Evolutionary conservation across 73 alveolate genomes (phyloP), one percentile per base, ranked within the genome.

Genomic region (Uronychia setigera): DNA sequence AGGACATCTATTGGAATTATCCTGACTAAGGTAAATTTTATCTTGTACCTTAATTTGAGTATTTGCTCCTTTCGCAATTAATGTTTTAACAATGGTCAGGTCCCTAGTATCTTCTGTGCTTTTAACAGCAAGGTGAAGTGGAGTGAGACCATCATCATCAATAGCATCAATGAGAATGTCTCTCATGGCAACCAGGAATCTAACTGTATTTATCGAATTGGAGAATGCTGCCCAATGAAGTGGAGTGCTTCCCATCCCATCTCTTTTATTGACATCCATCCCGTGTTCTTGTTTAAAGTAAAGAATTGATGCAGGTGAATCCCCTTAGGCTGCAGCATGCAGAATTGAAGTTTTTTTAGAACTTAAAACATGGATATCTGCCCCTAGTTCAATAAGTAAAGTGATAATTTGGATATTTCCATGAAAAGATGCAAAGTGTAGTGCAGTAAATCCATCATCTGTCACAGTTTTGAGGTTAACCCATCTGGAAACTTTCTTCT

Each of bases 221-320:
- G 95, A 86, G 74, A 80, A 79, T 74, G 95, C 88, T 9, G 97
- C 97, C 97, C 97, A 93, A 86, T 93, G 97, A 1, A 93, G 82
- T 29, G 97, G 95, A n/a, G 97, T 35, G 26, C 92, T 77, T 19
- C 86, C 86, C 77, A 81, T 86, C 58, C 88, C 82, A 82, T 93
- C 97, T 0, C 93, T 78, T 86, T 60, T 57, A 32, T 74, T 74
- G 33, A 87, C 34, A 81, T 78, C 74, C 29, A 81, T 75, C 29
- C 83, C 88, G 33, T 32, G 86, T 31, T 83, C 76, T 27, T 75
- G 67, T 77, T 33, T 83, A 46, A 83, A 83, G 32, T 33, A 83
- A 30, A 82, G 76, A 26, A 83, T 27, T 14, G 90, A 83, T 26
- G 92, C 81, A 35, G 97, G 94, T 26, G 82, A 94, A 81, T 93